phyloP scores from a whole-genome alignment of 1,284 basidiomycete genomes.

The Phellopilus nigrolimitatus region DNA sequence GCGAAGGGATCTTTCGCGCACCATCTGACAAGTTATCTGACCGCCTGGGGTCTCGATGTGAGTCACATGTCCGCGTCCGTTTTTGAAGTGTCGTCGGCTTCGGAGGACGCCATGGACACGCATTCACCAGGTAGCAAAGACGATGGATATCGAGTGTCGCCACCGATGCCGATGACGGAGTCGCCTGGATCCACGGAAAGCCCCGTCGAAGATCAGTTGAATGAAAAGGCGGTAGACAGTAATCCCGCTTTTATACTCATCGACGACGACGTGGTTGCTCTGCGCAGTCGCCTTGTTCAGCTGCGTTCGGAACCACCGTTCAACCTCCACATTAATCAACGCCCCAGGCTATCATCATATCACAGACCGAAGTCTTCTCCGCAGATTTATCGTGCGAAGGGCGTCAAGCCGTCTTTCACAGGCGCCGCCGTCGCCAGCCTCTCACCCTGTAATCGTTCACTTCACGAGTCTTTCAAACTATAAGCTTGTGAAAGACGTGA shows the following conservation, averaged over 20 bases:
- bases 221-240: background rate
- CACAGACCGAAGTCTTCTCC: constrained; percentile 76
- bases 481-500: constrained; percentile 80
- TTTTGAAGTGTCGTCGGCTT: constrained; percentile 34
- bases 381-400: constrained; percentile 59
- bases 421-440: constrained; percentile 28
- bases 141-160: constrained; percentile 10
- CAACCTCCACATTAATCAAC: constrained; percentile 48
- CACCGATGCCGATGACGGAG: constrained; percentile 18
- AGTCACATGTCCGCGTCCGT: constrained; percentile 70
- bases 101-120: constrained; percentile 18
- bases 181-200: constrained; percentile 14
- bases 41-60: constrained; percentile 92
- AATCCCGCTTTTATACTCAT: constrained; percentile 70
- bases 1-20: constrained; percentile 82
- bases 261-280: constrained; percentile 79
- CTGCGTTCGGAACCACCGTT: constrained; percentile 54
- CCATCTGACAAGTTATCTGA: constrained; percentile 85
- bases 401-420: constrained; percentile 29
- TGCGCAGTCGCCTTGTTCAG: constrained; percentile 66
- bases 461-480: constrained; percentile 89
- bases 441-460: constrained; percentile 69
- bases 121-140: constrained; percentile 18
- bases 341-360: constrained; percentile 64
- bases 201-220: constrained; percentile 13